Evolutionary conservation across 768 basidiomycete species (phyloP).

Genomic region (Calocybe indica): DNA sequence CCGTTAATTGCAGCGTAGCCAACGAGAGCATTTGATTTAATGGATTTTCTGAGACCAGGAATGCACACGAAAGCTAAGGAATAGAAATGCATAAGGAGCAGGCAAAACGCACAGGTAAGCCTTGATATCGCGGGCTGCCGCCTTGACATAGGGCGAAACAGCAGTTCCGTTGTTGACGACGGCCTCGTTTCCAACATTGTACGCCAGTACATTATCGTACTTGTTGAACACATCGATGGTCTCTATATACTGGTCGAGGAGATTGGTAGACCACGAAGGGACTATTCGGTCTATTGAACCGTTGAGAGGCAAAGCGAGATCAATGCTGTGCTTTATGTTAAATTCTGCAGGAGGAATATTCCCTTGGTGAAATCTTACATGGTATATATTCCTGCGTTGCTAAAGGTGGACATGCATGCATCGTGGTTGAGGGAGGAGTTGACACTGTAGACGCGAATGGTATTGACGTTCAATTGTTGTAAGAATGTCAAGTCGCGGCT

Average conservation of each 20-base stretch:
- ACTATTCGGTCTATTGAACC: conserved; percentile 72
- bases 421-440: conserved; percentile 82
- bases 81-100: neutral
- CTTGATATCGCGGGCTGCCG: conserved; percentile 84
- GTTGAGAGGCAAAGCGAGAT: conserved; percentile 79
- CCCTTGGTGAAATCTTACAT: conserved; percentile 48
- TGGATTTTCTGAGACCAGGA: conserved; percentile 43
- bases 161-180: conserved; percentile 45
- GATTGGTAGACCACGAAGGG: conserved; percentile 77
- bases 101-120: conserved; percentile 65
- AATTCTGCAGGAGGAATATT: neutral
- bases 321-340: conserved; percentile 48
- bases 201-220: conserved; percentile 87
- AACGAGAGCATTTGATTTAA: conserved; percentile 59
- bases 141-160: conserved; percentile 79
- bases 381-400: conserved; percentile 78
- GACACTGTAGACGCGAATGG: conserved; percentile 84
- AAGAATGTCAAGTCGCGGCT: conserved; percentile 76
- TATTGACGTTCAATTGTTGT: conserved; percentile 70
- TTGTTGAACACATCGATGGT: conserved; percentile 78
- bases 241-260: conserved; percentile 70
- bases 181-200: conserved; percentile 89
- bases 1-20: conserved; percentile 88
- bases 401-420: conserved; percentile 74
- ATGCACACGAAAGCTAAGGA: conserved; percentile 6